Conservation (phyloP, 257 asterid genomes). For the Primulina tabacum region DNA sequence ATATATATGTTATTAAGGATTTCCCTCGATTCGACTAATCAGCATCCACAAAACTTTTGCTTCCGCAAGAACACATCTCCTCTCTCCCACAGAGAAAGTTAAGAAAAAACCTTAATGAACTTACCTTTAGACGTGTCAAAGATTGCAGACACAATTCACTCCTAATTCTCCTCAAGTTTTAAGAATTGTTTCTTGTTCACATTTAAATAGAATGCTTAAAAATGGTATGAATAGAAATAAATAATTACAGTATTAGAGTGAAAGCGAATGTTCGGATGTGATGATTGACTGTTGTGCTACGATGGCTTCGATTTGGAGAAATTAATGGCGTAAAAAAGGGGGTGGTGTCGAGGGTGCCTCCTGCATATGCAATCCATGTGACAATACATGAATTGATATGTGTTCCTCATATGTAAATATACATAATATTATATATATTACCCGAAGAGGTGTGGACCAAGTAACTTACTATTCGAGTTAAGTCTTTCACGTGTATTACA, state of each 20-base stretch:
- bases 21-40: too few species aligned
- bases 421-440: too few species aligned
- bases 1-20: too few species aligned
- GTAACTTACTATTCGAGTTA: too few species aligned
- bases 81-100: not conserved
- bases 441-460: too few species aligned
- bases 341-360: not conserved
- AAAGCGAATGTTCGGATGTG: conserved; percentile 1
- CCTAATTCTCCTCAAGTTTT: conserved; percentile 14
- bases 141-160: not conserved
- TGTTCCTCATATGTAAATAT: too few species aligned
- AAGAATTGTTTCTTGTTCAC: conserved; percentile 15
- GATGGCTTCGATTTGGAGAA: conserved; percentile 7
- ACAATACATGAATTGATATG: not conserved
- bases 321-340: conserved; percentile 16
- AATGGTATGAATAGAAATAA: not conserved
- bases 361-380: conserved; percentile 10
- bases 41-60: too few species aligned
- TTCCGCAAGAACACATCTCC: too few species aligned
- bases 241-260: not conserved
- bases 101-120: not conserved
- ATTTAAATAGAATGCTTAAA: not conserved
- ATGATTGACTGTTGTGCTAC: conserved; percentile 16
- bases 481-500: too few species aligned
- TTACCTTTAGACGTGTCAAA: conserved; percentile 2